These are phyloP conservation scores for Radiomyces spectabilis DNA, from an alignment of 192 early-diverging fungal species.

Conservation along the genomic window DNA sequence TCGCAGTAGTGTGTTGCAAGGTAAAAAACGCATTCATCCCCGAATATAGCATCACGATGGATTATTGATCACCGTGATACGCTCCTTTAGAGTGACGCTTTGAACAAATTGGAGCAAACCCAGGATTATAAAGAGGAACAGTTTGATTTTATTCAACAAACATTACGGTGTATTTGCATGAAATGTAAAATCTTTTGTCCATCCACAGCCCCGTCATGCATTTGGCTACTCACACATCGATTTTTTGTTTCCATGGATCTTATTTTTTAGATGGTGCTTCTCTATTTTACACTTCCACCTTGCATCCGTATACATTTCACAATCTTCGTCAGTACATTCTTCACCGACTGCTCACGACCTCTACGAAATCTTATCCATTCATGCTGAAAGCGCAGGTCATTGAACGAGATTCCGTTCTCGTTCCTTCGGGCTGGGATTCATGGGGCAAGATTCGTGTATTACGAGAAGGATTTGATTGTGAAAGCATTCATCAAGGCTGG, in stretches of 20 bases:
- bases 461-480: constrained; percentile 67
- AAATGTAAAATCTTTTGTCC: constrained; percentile 54
- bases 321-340: constrained; percentile 77
- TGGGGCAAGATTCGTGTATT: constrained; percentile 78
- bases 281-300: constrained; percentile 83
- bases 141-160: constrained; percentile 95
- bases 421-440: constrained; percentile 93
- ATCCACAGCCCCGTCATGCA: too few species aligned
- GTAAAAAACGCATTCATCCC: constrained; percentile 33
- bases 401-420: constrained; percentile 80
- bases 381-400: constrained; percentile 69
- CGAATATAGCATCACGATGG: too few species aligned
- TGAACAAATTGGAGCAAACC: constrained; percentile 69
- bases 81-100: constrained; percentile 46
- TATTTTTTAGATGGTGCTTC: constrained; percentile 69
- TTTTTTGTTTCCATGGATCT: background rate
- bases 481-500: constrained; percentile 54
- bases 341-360: constrained; percentile 53
- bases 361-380: constrained; percentile 45
- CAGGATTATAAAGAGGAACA: constrained; percentile 83
- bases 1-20: constrained; percentile 88
- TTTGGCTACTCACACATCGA: background rate
- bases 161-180: constrained; percentile 81
- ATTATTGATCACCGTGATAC: background rate
- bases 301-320: constrained; percentile 66